Conservation (phyloP, 345 rosid species). For the Eucalyptus albens region DNA sequence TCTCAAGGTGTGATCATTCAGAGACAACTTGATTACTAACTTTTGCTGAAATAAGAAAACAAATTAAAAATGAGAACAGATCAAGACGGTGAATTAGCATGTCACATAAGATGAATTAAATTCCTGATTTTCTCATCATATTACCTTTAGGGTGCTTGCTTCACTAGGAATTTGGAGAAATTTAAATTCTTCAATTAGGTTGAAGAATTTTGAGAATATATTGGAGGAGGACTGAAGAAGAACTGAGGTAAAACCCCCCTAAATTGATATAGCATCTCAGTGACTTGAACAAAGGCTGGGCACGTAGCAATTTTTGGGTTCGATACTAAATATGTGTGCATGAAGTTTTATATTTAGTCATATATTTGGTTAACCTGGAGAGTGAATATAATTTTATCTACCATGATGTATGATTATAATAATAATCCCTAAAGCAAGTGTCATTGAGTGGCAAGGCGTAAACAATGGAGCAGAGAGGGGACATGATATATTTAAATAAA, state of each 20-base stretch:
- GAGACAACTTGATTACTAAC: neutral
- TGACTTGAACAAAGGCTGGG: neutral
- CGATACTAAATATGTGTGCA: neutral
- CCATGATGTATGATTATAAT: neutral
- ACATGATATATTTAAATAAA: neutral
- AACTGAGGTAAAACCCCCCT: neutral
- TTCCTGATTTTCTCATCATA: neutral
- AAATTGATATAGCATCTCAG: neutral
- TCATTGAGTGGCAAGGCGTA: neutral
- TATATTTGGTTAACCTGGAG: neutral
- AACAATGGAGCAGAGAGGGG: neutral
- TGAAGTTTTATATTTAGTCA: neutral
- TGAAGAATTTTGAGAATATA: neutral
- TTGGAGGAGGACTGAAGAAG: neutral
- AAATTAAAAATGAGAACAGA: neutral
- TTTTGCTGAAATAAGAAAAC: neutral
- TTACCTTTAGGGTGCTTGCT: neutral
- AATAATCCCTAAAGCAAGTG: neutral
- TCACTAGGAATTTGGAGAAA: neutral
- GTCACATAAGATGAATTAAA: neutral
- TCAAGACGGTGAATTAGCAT: neutral
- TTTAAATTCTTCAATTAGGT: neutral
- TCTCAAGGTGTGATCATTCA: neutral
- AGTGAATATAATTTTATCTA: neutral
- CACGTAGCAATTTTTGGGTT: neutral